Evolutionary conservation across 371 early-diverging fungal species (phyloP).

Genomic region (Quaeritorhiza haematococci): DNA sequence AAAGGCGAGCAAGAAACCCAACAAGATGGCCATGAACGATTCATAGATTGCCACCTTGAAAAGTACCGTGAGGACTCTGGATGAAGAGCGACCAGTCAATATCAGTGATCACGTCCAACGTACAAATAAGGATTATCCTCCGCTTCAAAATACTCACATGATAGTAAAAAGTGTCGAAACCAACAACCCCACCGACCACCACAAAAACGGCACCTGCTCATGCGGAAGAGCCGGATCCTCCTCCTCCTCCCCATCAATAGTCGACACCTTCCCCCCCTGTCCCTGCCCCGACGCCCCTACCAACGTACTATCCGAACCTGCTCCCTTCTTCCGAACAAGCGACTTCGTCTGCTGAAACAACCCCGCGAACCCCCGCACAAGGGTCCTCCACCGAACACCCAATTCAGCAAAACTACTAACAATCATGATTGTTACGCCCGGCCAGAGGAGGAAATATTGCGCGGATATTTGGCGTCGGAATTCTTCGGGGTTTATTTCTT

Average conservation of each 20-base stretch:
- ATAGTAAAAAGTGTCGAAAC: constrained; percentile 55
- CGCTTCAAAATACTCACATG: no score
- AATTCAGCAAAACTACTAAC: constrained; percentile 62
- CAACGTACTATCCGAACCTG: background rate
- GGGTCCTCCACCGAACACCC: constrained; percentile 45
- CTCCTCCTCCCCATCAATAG: constrained; percentile 10
- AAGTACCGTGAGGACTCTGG: constrained; percentile 22
- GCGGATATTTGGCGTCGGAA: background rate
- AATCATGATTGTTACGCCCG: constrained; percentile 72
- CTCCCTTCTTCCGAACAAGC: background rate
- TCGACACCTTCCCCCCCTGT: constrained; percentile 2
- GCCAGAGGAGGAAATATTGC: constrained; percentile 37
- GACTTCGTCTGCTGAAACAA: constrained; percentile 2
- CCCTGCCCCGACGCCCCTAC: background rate
- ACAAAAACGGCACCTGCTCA: constrained; percentile 55
- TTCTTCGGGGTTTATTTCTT: background rate
- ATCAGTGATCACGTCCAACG: no score
- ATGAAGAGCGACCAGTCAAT: constrained; percentile 26
- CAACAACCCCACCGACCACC: constrained; percentile 57
- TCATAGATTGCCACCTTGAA: constrained; percentile 19
- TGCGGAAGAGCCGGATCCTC: constrained; percentile 40
- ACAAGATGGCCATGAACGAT: constrained; percentile 44
- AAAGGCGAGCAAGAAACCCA: constrained; percentile 65
- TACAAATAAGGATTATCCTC: constrained; percentile 53
- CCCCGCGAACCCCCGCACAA: constrained; percentile 16